Evolutionary conservation across 768 basidiomycete species (phyloP), one percentile per base, ranked within the genome.

Genomic region (Leccinellum rugosiceps): DNA sequence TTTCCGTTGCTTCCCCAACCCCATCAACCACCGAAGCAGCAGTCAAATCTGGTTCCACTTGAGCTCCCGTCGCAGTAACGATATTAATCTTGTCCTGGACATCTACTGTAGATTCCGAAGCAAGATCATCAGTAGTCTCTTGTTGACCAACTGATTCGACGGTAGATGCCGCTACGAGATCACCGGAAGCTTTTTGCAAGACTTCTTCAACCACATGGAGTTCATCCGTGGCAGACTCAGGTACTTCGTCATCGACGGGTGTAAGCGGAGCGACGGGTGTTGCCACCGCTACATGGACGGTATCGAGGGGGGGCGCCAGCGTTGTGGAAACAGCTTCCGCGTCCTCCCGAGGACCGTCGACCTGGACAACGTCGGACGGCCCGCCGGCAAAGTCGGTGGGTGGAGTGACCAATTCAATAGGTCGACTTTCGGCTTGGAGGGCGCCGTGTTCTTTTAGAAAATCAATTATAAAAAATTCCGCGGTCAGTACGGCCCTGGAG

Each of bases 51-150:
- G 41, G 35, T 48, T 58, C 65, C 50, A 31, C 9, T 11, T 59
- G 63, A 63, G 63, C 44, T 55, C 38, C 56, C 15, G 34, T 14
- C 65, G 58, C 67, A 55, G 45, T 45, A 28, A 32, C 47, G 51
- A 61, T 26, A 43, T 19, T 43, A 46, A 45, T 49, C 32, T 52
- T 41, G 28, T 38, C 25, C 49, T 48, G 48, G 13, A 30, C 17
- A 32, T 25, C 34, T 17, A 31, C 9, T 35, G 35, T 38, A 53
- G 53, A 48, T 50, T 43, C 26, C 8, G 30, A 14, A 44, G 38
- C 7, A 48, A 52, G 48, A 58, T 57, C 23, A 56, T 55, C 58
- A 30, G 38, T 41, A 41, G 43, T 53, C 54, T 53, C 38, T 6
- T 48, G 31, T 44, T 19, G 35, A 34, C 25, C 31, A 9, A 38